A percentile compares a stretch with the other conserved stretches of the same genome.
phyloP scores from a whole-genome alignment of 257 asterid species.

The Salvia miltiorrhiza region DNA sequence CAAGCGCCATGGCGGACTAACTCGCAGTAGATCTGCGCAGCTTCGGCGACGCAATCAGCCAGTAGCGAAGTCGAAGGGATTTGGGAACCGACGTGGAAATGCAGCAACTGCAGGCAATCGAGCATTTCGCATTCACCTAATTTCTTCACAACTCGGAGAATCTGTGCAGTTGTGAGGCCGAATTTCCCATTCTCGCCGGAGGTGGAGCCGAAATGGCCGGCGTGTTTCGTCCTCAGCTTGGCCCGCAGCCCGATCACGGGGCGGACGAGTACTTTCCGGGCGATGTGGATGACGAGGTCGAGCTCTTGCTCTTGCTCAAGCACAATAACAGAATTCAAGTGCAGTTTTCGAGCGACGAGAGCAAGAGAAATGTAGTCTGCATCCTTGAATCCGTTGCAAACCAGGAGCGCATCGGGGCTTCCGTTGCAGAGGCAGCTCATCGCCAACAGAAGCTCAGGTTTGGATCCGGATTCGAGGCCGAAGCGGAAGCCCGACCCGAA shows the following conservation, averaged over 20 bases:
- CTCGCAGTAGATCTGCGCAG: conserved; percentile 84
- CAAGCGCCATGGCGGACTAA: conserved; percentile 76
- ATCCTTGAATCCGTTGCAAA: conserved; percentile 96
- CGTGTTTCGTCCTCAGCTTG: conserved; percentile 88
- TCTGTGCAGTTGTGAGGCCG: conserved; percentile 77
- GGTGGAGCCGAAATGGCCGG: conserved; percentile 98
- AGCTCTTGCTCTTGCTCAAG: conserved; percentile 93
- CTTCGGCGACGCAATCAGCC: conserved; percentile 80
- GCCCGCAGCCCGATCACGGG: conserved; percentile 90
- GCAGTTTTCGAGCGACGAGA: conserved; percentile 60
- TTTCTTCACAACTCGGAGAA: conserved; percentile 72
- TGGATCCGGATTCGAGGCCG: conserved; percentile 95
- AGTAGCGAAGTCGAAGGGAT: conserved; percentile 73
- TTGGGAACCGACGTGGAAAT: conserved; percentile 97
- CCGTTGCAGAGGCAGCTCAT: conserved; percentile 88
- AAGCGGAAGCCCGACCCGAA: conserved; percentile 78
- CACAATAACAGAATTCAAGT: conserved; percentile 71
- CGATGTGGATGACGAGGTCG: conserved; percentile 59
- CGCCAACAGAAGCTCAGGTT: conserved; percentile 92
- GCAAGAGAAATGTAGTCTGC: conserved; percentile 82
- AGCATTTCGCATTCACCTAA: conserved; percentile 58
- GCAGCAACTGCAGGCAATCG: conserved; percentile 86
- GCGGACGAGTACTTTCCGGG: conserved; percentile 53
- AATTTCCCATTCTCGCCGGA: conserved; percentile 94
- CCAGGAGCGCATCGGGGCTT: conserved; percentile 66